Percentiles rank a stretch among this genome's conserved stretches.
These are phyloP conservation scores for Kandelia obovata DNA, from an alignment of 345 rosid species.

Conservation along the genomic window DNA sequence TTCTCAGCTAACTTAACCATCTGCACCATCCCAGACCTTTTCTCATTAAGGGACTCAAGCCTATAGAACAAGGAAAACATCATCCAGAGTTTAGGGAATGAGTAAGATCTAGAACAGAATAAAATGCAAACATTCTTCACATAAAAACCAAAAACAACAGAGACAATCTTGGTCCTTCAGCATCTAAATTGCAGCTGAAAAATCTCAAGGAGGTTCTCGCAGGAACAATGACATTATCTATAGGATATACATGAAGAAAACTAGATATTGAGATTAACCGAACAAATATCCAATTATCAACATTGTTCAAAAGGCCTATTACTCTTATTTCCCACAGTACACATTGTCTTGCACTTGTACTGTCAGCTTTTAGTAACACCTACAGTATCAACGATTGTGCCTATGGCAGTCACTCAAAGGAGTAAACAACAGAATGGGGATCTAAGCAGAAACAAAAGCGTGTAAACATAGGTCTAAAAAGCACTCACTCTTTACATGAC, in stretches of 20 bases:
- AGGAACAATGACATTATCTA: not conserved
- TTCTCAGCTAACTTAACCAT: slow-evolving; percentile 97
- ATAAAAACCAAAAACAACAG: not conserved
- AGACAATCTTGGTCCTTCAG: not conserved
- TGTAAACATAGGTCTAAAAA: not conserved
- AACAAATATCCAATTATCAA: no score
- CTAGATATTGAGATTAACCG: not conserved
- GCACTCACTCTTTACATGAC: slow-evolving; percentile 68
- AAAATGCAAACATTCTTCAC: not conserved
- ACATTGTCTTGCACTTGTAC: not conserved
- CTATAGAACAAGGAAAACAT: slow-evolving; percentile 26
- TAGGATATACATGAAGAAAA: not conserved
- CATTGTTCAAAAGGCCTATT: no score
- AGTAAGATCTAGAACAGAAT: not conserved
- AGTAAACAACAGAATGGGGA: not conserved
- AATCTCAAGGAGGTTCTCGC: not conserved
- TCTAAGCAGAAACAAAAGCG: slow-evolving; percentile 10
- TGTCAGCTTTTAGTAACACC: not conserved
- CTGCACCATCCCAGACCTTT: slow-evolving; percentile 93
- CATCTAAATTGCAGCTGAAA: not conserved
- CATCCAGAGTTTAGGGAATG: not conserved
- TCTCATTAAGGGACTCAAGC: slow-evolving; percentile 83
- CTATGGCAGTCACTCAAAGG: not conserved
- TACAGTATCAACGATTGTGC: not conserved
- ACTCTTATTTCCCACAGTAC: no score